phyloP scores from a whole-genome alignment of 331 rosid genomes.

The Quercus tomentella region DNA sequence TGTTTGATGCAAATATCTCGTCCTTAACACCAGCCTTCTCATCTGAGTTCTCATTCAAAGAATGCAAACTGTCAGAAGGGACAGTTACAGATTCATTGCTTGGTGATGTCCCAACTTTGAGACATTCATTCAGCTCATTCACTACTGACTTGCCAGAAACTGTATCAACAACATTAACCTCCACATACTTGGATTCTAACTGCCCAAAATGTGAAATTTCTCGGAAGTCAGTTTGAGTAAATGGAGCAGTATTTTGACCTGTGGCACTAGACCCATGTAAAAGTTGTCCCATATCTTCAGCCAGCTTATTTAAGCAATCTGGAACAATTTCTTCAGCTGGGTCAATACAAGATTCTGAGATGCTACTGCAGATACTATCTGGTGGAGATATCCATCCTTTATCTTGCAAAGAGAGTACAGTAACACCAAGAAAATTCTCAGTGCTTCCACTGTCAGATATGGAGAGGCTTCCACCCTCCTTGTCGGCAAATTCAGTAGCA shows the following conservation, averaged over 20 bases:
- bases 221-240: conserved; percentile 37
- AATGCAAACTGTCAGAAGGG: conserved; percentile 30
- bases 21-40: conserved; percentile 39
- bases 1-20: conserved; percentile 42
- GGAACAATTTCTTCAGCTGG: conserved; percentile 55
- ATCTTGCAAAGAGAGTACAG: conserved; percentile 66
- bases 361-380: conserved; percentile 73
- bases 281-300: conserved; percentile 48
- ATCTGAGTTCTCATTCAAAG: conserved; percentile 28
- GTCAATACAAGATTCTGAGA: conserved; percentile 60
- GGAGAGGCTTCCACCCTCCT: conserved; percentile 59
- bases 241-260: conserved; percentile 26
- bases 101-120: conserved; percentile 24
- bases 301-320: conserved; percentile 53
- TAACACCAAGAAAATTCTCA: conserved; percentile 43
- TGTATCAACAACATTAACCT: conserved; percentile 23
- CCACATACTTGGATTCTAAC: conserved; percentile 36
- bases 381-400: conserved; percentile 93
- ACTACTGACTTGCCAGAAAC: conserved; percentile 34
- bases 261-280: conserved; percentile 33
- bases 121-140: conserved; percentile 36
- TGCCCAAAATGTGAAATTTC: conserved; percentile 37
- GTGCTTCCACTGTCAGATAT: conserved; percentile 46
- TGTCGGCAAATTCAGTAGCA: conserved; percentile 56
- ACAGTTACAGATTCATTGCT: conserved; percentile 36